phyloP scores from a whole-genome alignment of 1,284 basidiomycete species.

The Microbotryum violaceum region DNA sequence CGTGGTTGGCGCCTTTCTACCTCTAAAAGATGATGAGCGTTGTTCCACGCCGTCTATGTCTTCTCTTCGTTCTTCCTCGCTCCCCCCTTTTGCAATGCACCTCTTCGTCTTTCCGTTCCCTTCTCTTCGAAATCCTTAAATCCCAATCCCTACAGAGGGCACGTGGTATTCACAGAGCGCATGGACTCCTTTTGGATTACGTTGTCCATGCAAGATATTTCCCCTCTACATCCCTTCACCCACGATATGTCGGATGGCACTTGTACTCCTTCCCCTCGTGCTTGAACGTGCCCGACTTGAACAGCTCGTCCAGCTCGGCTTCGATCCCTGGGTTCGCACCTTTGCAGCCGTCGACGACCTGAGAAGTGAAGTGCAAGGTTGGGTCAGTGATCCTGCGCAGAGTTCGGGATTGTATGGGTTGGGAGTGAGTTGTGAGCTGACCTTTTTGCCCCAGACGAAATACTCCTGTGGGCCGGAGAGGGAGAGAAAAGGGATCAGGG shows the following conservation, averaged over 20 bases:
- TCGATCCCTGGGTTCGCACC: constrained; percentile 39
- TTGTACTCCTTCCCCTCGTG: constrained; percentile 12
- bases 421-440: constrained; percentile 37
- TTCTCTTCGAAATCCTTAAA: too few species aligned
- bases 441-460: constrained; percentile 42
- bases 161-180: too few species aligned
- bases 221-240: background rate
- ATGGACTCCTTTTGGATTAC: too few species aligned
- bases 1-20: constrained; percentile 63
- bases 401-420: background rate
- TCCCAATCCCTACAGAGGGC: too few species aligned
- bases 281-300: constrained; percentile 21
- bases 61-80: too few species aligned
- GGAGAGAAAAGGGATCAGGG: too few species aligned
- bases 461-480: constrained; percentile 17
- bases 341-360: constrained; percentile 35
- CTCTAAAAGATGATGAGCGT: background rate
- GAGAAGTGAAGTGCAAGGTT: background rate
- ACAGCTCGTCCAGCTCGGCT: constrained; percentile 38
- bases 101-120: too few species aligned
- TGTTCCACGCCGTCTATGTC: too few species aligned
- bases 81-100: too few species aligned
- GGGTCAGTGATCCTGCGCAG: background rate
- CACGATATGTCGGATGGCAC: constrained; percentile 14
- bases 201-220: background rate